Evolutionary conservation across 163 green algal species (phyloP).

Genomic region (Scenedesmus sp.): DNA sequence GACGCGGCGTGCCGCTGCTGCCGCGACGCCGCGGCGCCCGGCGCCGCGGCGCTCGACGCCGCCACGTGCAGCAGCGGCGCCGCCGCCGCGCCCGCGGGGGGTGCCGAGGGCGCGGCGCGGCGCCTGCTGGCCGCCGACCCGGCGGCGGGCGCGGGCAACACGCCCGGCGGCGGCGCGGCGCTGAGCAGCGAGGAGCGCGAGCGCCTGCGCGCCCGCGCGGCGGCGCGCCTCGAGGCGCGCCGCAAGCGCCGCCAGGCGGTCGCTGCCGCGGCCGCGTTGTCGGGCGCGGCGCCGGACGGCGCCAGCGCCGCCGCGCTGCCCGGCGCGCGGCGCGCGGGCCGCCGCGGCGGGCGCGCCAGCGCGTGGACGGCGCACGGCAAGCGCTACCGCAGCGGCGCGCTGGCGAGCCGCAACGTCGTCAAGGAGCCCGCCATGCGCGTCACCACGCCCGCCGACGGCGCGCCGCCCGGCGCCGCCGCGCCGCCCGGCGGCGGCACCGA

Average conservation of each 20-base stretch:
- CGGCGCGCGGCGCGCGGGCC: background rate
- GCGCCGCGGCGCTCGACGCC: background rate
- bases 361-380: constrained; percentile 19
- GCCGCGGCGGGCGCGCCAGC: background rate
- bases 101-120: background rate
- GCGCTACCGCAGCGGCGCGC: constrained; percentile 1
- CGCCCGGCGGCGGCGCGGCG: background rate
- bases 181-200: background rate
- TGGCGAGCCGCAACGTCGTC: background rate
- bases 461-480: no score
- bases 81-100: background rate
- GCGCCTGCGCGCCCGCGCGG: background rate
- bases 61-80: constrained; percentile 23
- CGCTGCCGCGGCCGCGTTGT: no score
- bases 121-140: background rate
- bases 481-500: no score
- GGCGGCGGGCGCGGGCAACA: background rate
- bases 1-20: constrained; percentile 31
- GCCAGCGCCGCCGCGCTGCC: no score
- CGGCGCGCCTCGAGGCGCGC: no score
- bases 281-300: no score
- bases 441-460: no score
- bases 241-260: no score
- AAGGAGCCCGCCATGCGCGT: constrained; percentile 18
- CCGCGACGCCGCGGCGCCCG: background rate